Conservation (phyloP, 1,284 basidiomycete species). For the Trichosporon inkin region DNA sequence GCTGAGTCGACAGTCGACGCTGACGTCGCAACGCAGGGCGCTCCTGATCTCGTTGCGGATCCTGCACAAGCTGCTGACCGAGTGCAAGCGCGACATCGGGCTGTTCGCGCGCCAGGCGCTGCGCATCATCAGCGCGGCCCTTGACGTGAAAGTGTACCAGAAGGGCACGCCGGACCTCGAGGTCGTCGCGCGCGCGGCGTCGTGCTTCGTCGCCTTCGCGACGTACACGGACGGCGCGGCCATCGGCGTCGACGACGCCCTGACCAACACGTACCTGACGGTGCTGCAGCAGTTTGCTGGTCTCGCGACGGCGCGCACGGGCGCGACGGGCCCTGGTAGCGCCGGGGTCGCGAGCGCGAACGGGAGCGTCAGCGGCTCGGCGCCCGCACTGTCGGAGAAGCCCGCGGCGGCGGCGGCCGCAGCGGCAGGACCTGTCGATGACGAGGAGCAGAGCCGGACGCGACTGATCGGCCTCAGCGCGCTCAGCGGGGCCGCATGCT, state of each 20-base stretch:
- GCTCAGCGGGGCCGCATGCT: constrained; percentile 72
- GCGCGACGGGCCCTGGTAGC: too few species aligned
- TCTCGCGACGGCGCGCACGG: constrained; percentile 60
- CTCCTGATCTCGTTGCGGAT: constrained; percentile 84
- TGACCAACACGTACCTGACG: constrained; percentile 68
- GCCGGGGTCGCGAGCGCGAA: constrained; percentile 55
- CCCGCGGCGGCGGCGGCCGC: too few species aligned
- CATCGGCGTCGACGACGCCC: constrained; percentile 67
- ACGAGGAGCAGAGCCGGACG: constrained; percentile 57
- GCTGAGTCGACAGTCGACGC: too few species aligned
- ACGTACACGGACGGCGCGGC: constrained; percentile 81
- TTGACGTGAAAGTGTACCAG: constrained; percentile 57
- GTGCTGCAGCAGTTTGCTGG: constrained; percentile 65
- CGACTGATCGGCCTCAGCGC: constrained; percentile 81
- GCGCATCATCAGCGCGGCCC: constrained; percentile 64
- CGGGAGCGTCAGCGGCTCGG: constrained; percentile 52
- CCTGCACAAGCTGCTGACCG: constrained; percentile 75
- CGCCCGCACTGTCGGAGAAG: constrained; percentile 23
- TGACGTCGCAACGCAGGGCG: constrained; percentile 54
- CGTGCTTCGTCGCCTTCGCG: constrained; percentile 84
- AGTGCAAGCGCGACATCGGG: constrained; percentile 81
- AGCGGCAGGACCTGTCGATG: constrained; percentile 20
- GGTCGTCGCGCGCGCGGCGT: constrained; percentile 74
- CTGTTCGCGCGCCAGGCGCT: constrained; percentile 77
- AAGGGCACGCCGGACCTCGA: constrained; percentile 64